Percentiles rank a stretch among this genome's conserved stretches.
Conservation (phyloP, 306 rosid genomes). For the Corylus avellana region DNA sequence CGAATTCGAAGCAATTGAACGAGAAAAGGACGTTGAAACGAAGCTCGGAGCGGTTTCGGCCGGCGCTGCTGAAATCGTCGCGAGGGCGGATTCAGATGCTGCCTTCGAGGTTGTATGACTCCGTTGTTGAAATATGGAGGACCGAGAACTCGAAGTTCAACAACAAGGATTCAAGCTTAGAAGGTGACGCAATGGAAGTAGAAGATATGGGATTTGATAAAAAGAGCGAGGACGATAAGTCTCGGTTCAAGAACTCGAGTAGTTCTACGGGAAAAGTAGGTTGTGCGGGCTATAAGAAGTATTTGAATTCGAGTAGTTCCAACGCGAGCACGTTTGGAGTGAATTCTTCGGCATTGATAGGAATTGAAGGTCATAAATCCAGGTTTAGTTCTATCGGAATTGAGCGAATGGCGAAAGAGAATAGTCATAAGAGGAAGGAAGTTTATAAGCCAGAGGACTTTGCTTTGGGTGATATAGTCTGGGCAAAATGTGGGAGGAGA, state of each 20-base stretch:
- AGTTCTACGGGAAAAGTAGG: slow-evolving; percentile 29
- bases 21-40: slow-evolving; percentile 21
- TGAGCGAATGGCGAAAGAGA: slow-evolving; percentile 29
- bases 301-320: slow-evolving; percentile 29
- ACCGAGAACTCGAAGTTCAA: slow-evolving; percentile 35
- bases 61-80: slow-evolving; percentile 57
- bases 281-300: slow-evolving; percentile 23
- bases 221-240: slow-evolving; percentile 32
- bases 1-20: slow-evolving; percentile 42
- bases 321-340: slow-evolving; percentile 12
- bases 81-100: slow-evolving; percentile 69
- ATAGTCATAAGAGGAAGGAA: slow-evolving; percentile 53
- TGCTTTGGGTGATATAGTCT: slow-evolving; percentile 86
- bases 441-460: slow-evolving; percentile 76
- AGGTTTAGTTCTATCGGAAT: slow-evolving; percentile 45
- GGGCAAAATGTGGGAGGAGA: slow-evolving; percentile 96
- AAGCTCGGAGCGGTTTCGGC: slow-evolving; percentile 29
- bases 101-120: slow-evolving; percentile 73
- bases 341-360: slow-evolving; percentile 25
- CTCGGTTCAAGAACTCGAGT: slow-evolving; percentile 31
- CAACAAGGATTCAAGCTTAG: slow-evolving; percentile 43
- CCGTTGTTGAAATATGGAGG: slow-evolving; percentile 56
- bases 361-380: slow-evolving; percentile 38
- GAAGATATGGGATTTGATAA: slow-evolving; percentile 34
- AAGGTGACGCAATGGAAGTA: slow-evolving; percentile 37